These are phyloP conservation scores for Vitis cinerea DNA, from an alignment of 164 flowering plant species.

Conservation along the genomic window DNA sequence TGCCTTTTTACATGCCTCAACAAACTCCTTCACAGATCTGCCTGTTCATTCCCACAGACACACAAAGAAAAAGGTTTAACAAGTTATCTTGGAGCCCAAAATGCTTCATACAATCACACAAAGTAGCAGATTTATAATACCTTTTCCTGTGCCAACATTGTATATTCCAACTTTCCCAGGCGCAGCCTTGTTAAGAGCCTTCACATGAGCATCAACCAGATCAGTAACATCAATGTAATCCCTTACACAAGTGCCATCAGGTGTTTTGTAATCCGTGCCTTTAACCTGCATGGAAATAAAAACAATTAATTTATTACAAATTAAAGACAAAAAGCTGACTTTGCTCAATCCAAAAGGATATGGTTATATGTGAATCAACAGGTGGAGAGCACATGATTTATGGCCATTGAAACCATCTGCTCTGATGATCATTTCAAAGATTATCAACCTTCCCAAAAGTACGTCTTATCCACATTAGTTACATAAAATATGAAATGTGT, in stretches of 20 bases:
- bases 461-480: too few species aligned
- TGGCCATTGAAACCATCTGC: too few species aligned
- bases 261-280: constrained; percentile 87
- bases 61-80: background rate
- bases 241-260: constrained; percentile 90
- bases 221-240: constrained; percentile 97
- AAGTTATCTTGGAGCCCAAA: too few species aligned
- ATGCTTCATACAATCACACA: too few species aligned
- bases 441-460: too few species aligned
- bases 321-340: background rate
- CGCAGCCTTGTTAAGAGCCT: constrained; percentile 81
- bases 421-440: too few species aligned
- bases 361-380: too few species aligned
- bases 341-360: background rate
- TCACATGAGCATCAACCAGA: constrained; percentile 98
- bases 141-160: constrained; percentile 98
- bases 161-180: constrained; percentile 86
- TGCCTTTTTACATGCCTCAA: constrained; percentile 92
- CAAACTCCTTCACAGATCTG: constrained; percentile 96
- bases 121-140: constrained; percentile 23
- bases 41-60: constrained; percentile 43
- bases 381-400: too few species aligned
- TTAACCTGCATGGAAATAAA: constrained; percentile 50
- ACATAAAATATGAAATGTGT: too few species aligned
- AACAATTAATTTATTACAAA: background rate